A percentile compares a stretch with the other conserved stretches of the same genome.
Conservation (phyloP, 2,329 filamentous ascomycete genomes). For the Cadophora gregata region DNA sequence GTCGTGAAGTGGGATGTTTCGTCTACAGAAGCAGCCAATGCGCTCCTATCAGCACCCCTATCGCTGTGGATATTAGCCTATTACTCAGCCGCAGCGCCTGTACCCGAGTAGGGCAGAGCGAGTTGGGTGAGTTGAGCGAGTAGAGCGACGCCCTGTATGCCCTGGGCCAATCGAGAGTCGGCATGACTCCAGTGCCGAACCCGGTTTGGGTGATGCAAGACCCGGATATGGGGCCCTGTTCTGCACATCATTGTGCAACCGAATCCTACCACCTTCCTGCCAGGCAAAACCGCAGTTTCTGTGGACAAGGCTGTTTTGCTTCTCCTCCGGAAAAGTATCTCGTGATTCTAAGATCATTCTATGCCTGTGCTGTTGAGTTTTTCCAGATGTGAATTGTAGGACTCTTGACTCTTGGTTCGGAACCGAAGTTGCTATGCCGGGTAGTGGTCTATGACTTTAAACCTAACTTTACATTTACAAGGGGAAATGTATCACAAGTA, state of each 20-base stretch:
- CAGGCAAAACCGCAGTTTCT: not conserved
- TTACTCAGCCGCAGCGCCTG: slow-evolving; percentile 3
- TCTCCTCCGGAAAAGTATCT: not conserved
- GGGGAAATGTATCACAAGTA: not conserved
- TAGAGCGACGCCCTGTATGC: no score
- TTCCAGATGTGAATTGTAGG: not conserved
- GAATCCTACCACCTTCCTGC: not conserved
- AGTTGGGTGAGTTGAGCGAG: no score
- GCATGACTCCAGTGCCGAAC: slow-evolving; percentile 10
- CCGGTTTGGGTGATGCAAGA: not conserved
- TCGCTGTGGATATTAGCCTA: slow-evolving; percentile 13
- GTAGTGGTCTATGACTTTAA: not conserved
- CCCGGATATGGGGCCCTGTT: not conserved
- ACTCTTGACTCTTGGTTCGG: not conserved
- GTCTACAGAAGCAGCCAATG: not conserved
- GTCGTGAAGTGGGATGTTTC: slow-evolving; percentile 7
- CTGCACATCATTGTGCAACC: slow-evolving; percentile 11
- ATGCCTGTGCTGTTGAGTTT: not conserved
- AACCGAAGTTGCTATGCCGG: not conserved
- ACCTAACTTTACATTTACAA: no score
- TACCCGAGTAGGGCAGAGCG: slow-evolving; percentile 11
- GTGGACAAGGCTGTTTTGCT: not conserved
- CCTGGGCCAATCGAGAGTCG: not conserved
- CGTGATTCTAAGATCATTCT: not conserved
- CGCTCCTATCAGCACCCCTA: slow-evolving; percentile 12